A percentile compares a stretch with the other conserved stretches of the same genome.
Evolutionary conservation across 257 asterid genomes (phyloP).

Genomic region (Perilla frutescens): DNA sequence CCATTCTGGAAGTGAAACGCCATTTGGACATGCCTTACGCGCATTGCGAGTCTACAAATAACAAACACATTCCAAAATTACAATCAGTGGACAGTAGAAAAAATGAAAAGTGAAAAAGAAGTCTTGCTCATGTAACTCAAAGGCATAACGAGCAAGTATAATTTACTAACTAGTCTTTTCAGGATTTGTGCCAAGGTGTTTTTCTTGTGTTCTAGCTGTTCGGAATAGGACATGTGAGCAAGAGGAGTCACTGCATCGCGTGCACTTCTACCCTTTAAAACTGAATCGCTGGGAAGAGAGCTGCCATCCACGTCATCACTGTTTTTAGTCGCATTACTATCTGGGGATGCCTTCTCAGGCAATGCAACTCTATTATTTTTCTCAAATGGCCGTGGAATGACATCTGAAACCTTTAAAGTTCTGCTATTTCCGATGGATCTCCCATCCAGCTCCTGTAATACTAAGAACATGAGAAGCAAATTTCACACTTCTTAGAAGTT

Average conservation of each 20-base stretch:
- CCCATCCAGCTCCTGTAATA: constrained; percentile 79
- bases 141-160: constrained; percentile 8
- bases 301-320: constrained; percentile 51
- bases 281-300: constrained; percentile 44
- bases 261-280: constrained; percentile 61
- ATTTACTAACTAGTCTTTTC: constrained; percentile 71
- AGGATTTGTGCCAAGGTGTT: constrained; percentile 68
- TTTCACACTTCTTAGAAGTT: constrained; percentile 17
- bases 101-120: background rate
- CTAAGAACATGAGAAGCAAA: constrained; percentile 34
- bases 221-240: constrained; percentile 86
- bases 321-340: constrained; percentile 32
- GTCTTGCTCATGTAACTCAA: background rate
- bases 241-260: constrained; percentile 97
- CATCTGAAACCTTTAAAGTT: constrained; percentile 76
- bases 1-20: constrained; percentile 92
- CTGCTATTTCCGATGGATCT: constrained; percentile 72
- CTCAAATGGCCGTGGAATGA: constrained; percentile 74
- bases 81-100: constrained; percentile 31
- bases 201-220: constrained; percentile 88
- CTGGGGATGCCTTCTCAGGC: constrained; percentile 37
- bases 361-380: constrained; percentile 50
- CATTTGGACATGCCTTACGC: constrained; percentile 91
- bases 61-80: constrained; percentile 27
- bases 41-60: constrained; percentile 82